Conservation (phyloP, 2,329 filamentous ascomycete genomes). For the Botrytis deweyae region DNA sequence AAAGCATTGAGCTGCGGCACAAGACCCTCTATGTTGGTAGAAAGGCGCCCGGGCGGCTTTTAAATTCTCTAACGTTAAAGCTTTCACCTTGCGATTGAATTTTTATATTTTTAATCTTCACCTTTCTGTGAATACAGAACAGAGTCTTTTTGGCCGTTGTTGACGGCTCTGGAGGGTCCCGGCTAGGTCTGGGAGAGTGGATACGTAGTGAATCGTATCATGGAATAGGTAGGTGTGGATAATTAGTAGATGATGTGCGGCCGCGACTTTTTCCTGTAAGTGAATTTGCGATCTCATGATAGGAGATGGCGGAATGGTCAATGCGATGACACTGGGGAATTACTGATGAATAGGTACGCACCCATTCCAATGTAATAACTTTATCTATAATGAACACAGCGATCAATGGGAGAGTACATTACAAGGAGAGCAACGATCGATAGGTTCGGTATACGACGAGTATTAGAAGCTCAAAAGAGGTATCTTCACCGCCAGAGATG, state of each 20-base stretch:
- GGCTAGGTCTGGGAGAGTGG: neutral
- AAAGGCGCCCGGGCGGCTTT: neutral
- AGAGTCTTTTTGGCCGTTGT: too few relatives aligned
- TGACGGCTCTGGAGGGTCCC: neutral
- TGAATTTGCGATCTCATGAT: neutral
- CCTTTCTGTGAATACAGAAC: neutral
- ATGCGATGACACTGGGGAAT: neutral
- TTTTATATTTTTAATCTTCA: neutral
- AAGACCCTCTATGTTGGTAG: neutral
- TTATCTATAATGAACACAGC: neutral
- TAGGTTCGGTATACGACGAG: neutral
- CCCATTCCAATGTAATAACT: neutral
- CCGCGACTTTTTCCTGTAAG: neutral
- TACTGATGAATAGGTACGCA: neutral
- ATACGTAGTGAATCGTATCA: neutral
- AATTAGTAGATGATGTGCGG: neutral
- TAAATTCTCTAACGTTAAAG: constrained; percentile 10
- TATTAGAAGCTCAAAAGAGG: too few relatives aligned
- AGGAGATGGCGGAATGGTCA: neutral
- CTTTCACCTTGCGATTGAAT: constrained; percentile 9
- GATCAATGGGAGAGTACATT: neutral
- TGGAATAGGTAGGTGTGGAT: neutral
- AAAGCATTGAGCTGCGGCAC: neutral
- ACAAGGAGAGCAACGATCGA: too few relatives aligned
- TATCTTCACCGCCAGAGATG: neutral